phyloP scores from a whole-genome alignment of 352 stramenopile genomes.

The Pythium phragmitis region DNA sequence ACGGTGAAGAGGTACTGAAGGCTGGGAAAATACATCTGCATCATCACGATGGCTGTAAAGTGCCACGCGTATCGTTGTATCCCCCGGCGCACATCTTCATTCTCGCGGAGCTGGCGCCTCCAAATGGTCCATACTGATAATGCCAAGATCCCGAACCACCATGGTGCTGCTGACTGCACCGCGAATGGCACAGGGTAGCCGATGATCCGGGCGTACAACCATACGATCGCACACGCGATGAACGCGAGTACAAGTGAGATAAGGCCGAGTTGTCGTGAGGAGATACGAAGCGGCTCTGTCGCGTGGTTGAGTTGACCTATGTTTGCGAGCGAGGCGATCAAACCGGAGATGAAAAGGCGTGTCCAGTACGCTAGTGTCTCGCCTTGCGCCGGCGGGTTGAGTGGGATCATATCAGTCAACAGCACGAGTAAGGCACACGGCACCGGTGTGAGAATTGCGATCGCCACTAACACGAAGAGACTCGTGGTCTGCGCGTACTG shows the following conservation, averaged over 20 bases:
- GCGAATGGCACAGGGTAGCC: constrained; percentile 14
- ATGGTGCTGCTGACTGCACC: constrained; percentile 22
- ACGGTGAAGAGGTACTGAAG: constrained; percentile 14
- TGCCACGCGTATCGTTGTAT: not conserved
- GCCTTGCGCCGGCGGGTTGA: not conserved
- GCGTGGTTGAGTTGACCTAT: constrained; percentile 1
- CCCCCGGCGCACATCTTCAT: not conserved
- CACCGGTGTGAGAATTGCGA: not conserved
- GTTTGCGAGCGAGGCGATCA: not conserved
- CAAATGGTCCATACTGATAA: not conserved
- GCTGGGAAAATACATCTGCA: constrained; percentile 8
- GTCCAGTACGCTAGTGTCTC: constrained; percentile 5
- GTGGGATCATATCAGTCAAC: not conserved
- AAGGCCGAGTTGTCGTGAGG: not conserved
- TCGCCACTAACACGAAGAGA: too few species aligned
- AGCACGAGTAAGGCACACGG: constrained; percentile 4
- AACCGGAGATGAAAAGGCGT: not conserved
- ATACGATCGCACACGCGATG: not conserved
- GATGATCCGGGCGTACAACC: not conserved
- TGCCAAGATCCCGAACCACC: constrained; percentile 25
- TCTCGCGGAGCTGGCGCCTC: not conserved
- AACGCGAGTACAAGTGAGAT: not conserved
- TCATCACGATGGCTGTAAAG: not conserved
- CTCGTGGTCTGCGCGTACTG: too few species aligned
- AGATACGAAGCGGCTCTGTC: not conserved